Base-by-base conservation (phyloP, 768 basidiomycete species). In the Leccinum sublutescens region DNA sequence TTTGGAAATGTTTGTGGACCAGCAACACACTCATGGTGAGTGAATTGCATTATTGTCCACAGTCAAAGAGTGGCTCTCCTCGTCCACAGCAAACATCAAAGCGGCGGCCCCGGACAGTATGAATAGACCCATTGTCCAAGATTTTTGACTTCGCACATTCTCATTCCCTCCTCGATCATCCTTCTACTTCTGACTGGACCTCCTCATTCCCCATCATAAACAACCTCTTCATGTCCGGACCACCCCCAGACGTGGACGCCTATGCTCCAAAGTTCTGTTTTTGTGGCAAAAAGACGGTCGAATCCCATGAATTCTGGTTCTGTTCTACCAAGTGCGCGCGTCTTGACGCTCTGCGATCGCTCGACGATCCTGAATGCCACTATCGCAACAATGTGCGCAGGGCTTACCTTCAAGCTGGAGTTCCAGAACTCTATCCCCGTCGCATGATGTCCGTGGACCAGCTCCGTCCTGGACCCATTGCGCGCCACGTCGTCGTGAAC, bases 301-400 rank as follows among this genome's bases (percentile, higher is more conserved):
- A 64, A 52, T 62, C 57, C 14, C 72, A 73, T 43, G 71, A 74
- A 0, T 69, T 65, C 50, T 72, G 60, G 59, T 74, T 62, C 54
- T 73, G 72, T 36, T 73, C 73, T 17, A 58, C 57, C 2, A 1
- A 56, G 0, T 74, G 73, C 11, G 73, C 72, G 9, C 71, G 66
- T 21, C 43, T 17, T 12, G 73, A 74, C 25, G 53, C 73, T 25
- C 64, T 73, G 17, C 63, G 65, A 21, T 67, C 71, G 2, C 68
- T 74, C 27, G 63, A 51, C 3, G 54, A 55, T 14, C 53, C 60
- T 6, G 47, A 66, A 19, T 65, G 61, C 38, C 73, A 73, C 29
- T 73, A 73, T 50, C 73, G 71, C 36, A 51, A 61, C 0, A 58
- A 60, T 27, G 55, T 68, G 6, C 66, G 57, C 12, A 45, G 17